These are phyloP conservation scores for Grosmannia huntii DNA, from an alignment of 2,329 filamentous ascomycete genomes.

Conservation along the genomic window DNA sequence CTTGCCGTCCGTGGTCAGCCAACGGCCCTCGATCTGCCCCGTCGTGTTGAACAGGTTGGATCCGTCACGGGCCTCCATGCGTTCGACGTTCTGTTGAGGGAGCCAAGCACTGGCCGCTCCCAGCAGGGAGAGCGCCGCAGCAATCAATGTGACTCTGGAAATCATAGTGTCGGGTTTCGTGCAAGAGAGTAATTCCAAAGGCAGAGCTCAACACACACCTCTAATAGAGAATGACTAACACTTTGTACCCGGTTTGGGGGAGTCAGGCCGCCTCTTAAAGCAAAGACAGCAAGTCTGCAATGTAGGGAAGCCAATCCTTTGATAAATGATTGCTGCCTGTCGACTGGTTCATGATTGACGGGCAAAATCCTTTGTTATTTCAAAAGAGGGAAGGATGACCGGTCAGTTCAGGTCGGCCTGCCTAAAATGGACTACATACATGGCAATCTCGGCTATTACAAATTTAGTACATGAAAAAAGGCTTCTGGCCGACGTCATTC, in stretches of 20 bases:
- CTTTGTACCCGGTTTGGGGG: neutral
- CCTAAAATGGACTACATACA: neutral
- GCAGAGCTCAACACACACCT: neutral
- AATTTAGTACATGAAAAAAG: neutral
- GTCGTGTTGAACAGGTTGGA: constrained; percentile 9
- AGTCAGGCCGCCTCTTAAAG: neutral
- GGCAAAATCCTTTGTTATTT: neutral
- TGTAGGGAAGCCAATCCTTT: neutral
- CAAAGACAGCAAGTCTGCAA: too few species aligned
- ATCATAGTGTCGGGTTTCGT: neutral
- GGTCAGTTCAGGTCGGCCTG: neutral
- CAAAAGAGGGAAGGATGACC: neutral
- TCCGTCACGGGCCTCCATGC: constrained; percentile 10
- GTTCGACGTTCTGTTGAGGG: constrained; percentile 5
- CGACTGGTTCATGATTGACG: neutral
- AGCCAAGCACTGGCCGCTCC: constrained; percentile 7
- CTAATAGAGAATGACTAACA: neutral
- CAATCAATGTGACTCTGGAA: neutral
- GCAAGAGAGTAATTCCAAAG: neutral
- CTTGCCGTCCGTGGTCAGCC: constrained; percentile 4
- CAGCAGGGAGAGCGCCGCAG: neutral
- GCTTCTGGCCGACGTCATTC: neutral
- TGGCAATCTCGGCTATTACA: neutral
- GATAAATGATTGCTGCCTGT: neutral
- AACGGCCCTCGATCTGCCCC: neutral